Percentiles rank a stretch among this genome's conserved stretches.
Evolutionary conservation across 1,284 basidiomycete genomes (phyloP).

Genomic region (Leccinum subrobustum): DNA sequence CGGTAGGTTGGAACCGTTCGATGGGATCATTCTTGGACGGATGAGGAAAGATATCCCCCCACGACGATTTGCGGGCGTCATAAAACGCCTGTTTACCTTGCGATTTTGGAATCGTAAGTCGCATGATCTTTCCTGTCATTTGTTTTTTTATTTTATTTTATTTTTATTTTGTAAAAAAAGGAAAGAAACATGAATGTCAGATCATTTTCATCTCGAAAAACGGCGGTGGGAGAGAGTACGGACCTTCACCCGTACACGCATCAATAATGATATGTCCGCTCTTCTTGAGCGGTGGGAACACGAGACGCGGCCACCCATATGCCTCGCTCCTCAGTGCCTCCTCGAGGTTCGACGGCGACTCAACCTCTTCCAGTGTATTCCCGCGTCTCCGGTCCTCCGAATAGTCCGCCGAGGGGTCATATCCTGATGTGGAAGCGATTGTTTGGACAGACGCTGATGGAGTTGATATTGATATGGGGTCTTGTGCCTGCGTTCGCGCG

Average conservation of each 20-base stretch:
- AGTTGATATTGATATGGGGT: conserved; percentile 13
- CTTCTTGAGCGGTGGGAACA: conserved; percentile 88
- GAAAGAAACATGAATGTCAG: conserved; percentile 25
- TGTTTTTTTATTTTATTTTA: background rate
- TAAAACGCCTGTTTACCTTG: conserved; percentile 94
- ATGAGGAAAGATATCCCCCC: conserved; percentile 97
- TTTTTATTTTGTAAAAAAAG: conserved; percentile 17
- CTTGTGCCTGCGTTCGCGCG: conserved; percentile 16
- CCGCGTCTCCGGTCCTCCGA: conserved; percentile 6
- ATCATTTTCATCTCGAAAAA: conserved; percentile 8
- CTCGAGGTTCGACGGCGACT: conserved; percentile 40
- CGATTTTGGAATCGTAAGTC: conserved; percentile 87
- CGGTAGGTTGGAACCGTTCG: conserved; percentile 51
- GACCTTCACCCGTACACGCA: conserved; percentile 82
- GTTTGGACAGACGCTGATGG: conserved; percentile 15
- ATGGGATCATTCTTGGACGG: conserved; percentile 70
- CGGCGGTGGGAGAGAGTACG: conserved; percentile 19
- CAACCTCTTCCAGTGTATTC: conserved; percentile 4
- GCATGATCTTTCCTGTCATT: conserved; percentile 77
- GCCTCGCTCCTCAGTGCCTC: conserved; percentile 61
- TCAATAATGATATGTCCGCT: conserved; percentile 94
- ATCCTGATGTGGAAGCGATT: conserved; percentile 14
- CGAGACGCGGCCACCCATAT: conserved; percentile 86
- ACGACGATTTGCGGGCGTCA: conserved; percentile 89
- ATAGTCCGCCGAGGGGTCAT: background rate